Base-by-base conservation (phyloP, 139 green algal species). In the Chlorella sp. region DNA sequence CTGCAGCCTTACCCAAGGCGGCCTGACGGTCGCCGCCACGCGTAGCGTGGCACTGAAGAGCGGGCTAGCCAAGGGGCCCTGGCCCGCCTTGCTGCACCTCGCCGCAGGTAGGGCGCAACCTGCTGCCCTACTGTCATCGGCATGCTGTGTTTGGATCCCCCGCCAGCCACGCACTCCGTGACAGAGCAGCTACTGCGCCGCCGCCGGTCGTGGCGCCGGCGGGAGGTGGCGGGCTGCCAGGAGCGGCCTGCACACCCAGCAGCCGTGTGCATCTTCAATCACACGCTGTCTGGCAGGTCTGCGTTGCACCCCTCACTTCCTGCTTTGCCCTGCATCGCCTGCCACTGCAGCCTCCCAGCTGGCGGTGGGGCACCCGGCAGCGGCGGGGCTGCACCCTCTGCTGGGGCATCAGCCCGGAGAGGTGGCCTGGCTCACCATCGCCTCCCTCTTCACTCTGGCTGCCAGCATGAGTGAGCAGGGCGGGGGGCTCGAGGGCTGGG, bases 361-460 rank as follows among this genome's bases (percentile, higher is more conserved):
- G 28, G 48, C 48, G 28, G 48, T 57, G 48, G 71, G 84, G 7
- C 40, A 81, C 68, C 71, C 84, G 28, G 81, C 57, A 3, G 48
- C 32, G 30, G 82, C 82, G 57, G 57, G 57, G 82, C 82, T 86
- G 82, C 82, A 36, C 21, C 82, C 82, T 18, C 24, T 66, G 57
- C 82, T 86, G 64, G 71, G 69, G 19, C 85, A 89, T 42, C 42
- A 71, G 16, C 48, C 42, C 2, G 85, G 71, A 7, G 64, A 89
- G 48, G 85, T 71, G 4, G 85, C 85, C 2, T 89, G 85, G 85
- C 34, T 89, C 7, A 89, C 71, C 19, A 82, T 89, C 40, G 85
- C 85, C 42, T 83, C 71, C 18, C 85, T 89, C 42, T 89, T 89
- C 85, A 89, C 85, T 0, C 71, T 89, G 32, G 85, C 85, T 21